Percentiles rank a stretch among this genome's conserved stretches.
Evolutionary conservation across 768 basidiomycete genomes (phyloP).

Genomic region (Agaricus sinodeliciosus): DNA sequence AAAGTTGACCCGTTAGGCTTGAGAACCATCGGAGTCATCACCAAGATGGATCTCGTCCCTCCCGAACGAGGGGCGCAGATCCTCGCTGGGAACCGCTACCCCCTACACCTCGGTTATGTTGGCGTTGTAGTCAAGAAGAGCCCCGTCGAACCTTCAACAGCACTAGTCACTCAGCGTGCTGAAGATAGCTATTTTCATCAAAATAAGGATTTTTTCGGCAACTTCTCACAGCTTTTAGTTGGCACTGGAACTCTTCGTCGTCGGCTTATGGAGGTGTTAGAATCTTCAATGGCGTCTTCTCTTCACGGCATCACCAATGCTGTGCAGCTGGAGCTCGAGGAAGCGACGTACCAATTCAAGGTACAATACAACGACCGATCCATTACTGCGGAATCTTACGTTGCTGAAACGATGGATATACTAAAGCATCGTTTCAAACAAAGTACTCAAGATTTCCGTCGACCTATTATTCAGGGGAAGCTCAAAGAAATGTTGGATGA

Average conservation of each 20-base stretch:
- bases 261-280: conserved; percentile 93
- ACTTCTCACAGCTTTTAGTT: conserved; percentile 67
- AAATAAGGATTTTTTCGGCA: conserved; percentile 57
- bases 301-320: conserved; percentile 95
- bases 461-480: conserved; percentile 81
- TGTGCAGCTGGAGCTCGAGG: conserved; percentile 95
- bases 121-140: conserved; percentile 89
- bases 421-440: conserved; percentile 89
- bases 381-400: conserved; percentile 93
- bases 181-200: conserved; percentile 65
- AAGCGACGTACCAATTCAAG: conserved; percentile 98
- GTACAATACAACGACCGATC: conserved; percentile 96
- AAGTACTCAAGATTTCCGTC: conserved; percentile 77
- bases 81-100: conserved; percentile 86
- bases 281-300: conserved; percentile 95
- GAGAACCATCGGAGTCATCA: conserved; percentile 94
- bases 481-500: conserved; percentile 94
- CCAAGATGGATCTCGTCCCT: conserved; percentile 97
- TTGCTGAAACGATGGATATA: conserved; percentile 93
- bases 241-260: conserved; percentile 88
- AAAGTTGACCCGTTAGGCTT: conserved; percentile 93
- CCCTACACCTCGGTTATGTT: conserved; percentile 95
- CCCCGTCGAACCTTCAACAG: conserved; percentile 40
- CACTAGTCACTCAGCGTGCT: conserved; percentile 42
- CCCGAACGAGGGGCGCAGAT: conserved; percentile 79